phyloP scores from a whole-genome alignment of 164 flowering plant species.

The Santalum album region DNA sequence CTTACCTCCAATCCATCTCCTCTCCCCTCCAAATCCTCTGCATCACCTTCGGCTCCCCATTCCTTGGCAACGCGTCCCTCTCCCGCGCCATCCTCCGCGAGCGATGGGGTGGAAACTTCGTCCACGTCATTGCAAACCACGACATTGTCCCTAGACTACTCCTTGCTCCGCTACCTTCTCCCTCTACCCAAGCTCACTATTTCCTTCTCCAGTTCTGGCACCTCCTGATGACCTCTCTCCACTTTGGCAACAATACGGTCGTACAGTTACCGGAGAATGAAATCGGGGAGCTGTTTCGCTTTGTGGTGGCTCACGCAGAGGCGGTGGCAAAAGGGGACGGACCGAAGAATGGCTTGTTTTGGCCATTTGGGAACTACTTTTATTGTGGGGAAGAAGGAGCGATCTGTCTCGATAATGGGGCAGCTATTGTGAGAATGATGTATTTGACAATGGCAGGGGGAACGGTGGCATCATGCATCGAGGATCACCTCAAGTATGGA shows the following conservation, averaged over 20 bases:
- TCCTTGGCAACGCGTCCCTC: slow-evolving; percentile 57
- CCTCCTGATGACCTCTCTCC: slow-evolving; percentile 17
- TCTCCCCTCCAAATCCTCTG: slow-evolving; percentile 34
- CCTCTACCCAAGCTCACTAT: slow-evolving; percentile 16
- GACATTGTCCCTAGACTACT: slow-evolving; percentile 65
- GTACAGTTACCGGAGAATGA: slow-evolving; percentile 14
- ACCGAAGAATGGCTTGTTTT: slow-evolving; percentile 12
- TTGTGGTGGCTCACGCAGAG: slow-evolving; percentile 15
- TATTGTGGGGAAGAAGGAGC: slow-evolving; percentile 57
- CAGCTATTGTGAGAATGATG: slow-evolving; percentile 40
- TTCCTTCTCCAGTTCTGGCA: slow-evolving; percentile 30
- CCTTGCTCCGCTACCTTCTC: slow-evolving; percentile 28
- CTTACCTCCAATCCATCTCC: slow-evolving; percentile 21
- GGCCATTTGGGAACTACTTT: slow-evolving; percentile 62
- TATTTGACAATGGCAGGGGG: slow-evolving; percentile 29
- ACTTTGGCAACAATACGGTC: slow-evolving; percentile 4
- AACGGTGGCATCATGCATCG: too few species aligned
- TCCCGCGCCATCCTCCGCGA: slow-evolving; percentile 40
- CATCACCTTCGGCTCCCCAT: slow-evolving; percentile 74
- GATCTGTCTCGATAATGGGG: slow-evolving; percentile 43
- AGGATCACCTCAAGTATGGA: slow-evolving; percentile 58
- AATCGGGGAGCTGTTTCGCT: slow-evolving; percentile 15
- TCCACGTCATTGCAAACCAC: slow-evolving; percentile 44
- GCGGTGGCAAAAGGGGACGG: slow-evolving; percentile 8
- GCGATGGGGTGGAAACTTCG: slow-evolving; percentile 57